A percentile compares a stretch with the other conserved stretches of the same genome.
phyloP scores from a whole-genome alignment of 176 grass and related monocot species.

The Typha latifolia region DNA sequence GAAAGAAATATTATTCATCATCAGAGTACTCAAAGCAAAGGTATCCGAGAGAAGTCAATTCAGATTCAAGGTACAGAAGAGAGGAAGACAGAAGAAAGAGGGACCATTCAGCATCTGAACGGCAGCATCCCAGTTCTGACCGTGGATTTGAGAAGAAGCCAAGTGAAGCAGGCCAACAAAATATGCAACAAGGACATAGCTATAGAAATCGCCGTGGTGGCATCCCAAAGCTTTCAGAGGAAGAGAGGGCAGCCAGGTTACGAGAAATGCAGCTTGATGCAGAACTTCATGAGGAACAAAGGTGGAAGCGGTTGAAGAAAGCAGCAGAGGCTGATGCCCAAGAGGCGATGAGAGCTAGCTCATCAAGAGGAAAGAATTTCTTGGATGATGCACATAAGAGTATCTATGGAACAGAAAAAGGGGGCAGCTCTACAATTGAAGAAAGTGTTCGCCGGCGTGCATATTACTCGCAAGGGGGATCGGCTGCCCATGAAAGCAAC shows the following conservation, averaged over 20 bases:
- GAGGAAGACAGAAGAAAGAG: conserved; percentile 4
- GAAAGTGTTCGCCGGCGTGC: conserved; percentile 85
- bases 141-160: conserved; percentile 24
- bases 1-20: conserved; percentile 30
- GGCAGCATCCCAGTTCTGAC: conserved; percentile 20
- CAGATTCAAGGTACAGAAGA: conserved; percentile 30
- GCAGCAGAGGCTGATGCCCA: conserved; percentile 50
- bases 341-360: conserved; percentile 32
- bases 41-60: conserved; percentile 5
- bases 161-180: conserved; percentile 17
- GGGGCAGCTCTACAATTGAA: conserved; percentile 74
- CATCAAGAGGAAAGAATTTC: conserved; percentile 69
- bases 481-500: conserved; percentile 61
- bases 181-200: conserved; percentile 24
- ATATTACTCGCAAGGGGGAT: conserved; percentile 72
- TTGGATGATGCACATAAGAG: conserved; percentile 72
- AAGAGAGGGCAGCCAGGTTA: conserved; percentile 73
- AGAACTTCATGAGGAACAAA: conserved; percentile 87
- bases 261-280: conserved; percentile 74
- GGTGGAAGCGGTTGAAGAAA: conserved; percentile 82
- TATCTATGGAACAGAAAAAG: conserved; percentile 75
- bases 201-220: conserved; percentile 37
- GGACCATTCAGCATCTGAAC: conserved; percentile 23
- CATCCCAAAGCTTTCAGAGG: conserved; percentile 68
- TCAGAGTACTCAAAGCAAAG: neutral